Percentiles rank a stretch among this genome's conserved stretches.
These are phyloP conservation scores for Trypanosoma lewisi DNA, from an alignment of 208 protist genomes.

Conservation along the genomic window DNA sequence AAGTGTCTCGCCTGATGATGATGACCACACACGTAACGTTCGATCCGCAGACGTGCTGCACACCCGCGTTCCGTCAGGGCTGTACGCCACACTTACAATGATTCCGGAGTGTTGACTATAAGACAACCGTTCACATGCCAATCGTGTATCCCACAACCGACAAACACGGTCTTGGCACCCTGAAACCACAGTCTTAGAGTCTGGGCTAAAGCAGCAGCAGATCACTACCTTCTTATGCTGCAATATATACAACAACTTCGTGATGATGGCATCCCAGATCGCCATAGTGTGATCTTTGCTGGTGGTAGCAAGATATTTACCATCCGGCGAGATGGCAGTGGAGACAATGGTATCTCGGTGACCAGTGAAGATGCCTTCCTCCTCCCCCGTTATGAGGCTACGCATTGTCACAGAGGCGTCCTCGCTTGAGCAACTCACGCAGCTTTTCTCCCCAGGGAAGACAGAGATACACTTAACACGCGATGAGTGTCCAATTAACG, in stretches of 20 bases:
- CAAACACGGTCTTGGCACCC: conserved; percentile 89
- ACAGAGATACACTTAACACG: conserved; percentile 87
- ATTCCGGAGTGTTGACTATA: conserved; percentile 82
- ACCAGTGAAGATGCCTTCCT: conserved; percentile 85
- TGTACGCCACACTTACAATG: conserved; percentile 80
- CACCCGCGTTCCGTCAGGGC: conserved; percentile 63
- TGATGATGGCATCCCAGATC: conserved; percentile 86
- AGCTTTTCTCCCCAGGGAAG: conserved; percentile 62
- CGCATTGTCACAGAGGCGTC: conserved; percentile 72
- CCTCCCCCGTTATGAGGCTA: conserved; percentile 46
- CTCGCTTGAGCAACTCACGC: conserved; percentile 82
- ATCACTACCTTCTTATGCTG: conserved; percentile 85
- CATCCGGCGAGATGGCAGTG: conserved; percentile 77
- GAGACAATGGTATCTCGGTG: conserved; percentile 85
- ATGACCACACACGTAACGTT: conserved; percentile 83
- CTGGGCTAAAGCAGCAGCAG: conserved; percentile 86
- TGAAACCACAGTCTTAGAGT: conserved; percentile 79
- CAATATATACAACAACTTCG: conserved; percentile 69
- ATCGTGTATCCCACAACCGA: conserved; percentile 76
- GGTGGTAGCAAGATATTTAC: conserved; percentile 86
- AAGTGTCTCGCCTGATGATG: conserved; percentile 57
- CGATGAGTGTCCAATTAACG: conserved; percentile 67
- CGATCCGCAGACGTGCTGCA: conserved; percentile 83
- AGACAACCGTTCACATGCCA: conserved; percentile 57
- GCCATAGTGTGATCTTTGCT: conserved; percentile 87